These are phyloP conservation scores for Elaeagnus macrophylla DNA, from an alignment of 306 rosid species.

Conservation along the genomic window DNA sequence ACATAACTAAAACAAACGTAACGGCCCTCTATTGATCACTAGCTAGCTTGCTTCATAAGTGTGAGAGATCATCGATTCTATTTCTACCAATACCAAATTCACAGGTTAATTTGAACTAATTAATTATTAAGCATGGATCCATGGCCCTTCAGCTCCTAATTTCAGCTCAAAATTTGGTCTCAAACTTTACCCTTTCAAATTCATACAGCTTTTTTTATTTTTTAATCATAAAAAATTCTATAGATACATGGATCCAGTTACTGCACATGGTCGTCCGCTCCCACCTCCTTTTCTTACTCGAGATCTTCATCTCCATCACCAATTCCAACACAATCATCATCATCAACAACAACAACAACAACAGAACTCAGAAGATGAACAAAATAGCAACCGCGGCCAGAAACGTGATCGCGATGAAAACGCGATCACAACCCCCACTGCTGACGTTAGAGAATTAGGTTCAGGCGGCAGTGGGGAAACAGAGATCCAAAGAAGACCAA, in stretches of 20 bases:
- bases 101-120: no score
- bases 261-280: conserved; percentile 77
- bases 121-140: no score
- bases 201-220: neutral
- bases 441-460: conserved; percentile 26
- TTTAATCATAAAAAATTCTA: conserved; percentile 11
- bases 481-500: conserved; percentile 48
- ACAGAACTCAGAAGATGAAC: conserved; percentile 48
- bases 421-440: neutral
- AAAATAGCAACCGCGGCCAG: conserved; percentile 33
- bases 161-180: conserved; percentile 33
- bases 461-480: conserved; percentile 5
- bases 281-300: conserved; percentile 78
- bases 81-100: no score
- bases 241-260: conserved; percentile 58
- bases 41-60: no score
- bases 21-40: no score
- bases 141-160: no score
- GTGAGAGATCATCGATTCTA: no score
- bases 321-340: conserved; percentile 43
- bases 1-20: conserved; percentile 29
- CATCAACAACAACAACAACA: conserved; percentile 21
- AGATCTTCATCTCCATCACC: conserved; percentile 77
- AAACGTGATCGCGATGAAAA: conserved; percentile 56
- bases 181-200: neutral